phyloP scores from a whole-genome alignment of 139 green algal genomes.

The Chlorella sp. region DNA sequence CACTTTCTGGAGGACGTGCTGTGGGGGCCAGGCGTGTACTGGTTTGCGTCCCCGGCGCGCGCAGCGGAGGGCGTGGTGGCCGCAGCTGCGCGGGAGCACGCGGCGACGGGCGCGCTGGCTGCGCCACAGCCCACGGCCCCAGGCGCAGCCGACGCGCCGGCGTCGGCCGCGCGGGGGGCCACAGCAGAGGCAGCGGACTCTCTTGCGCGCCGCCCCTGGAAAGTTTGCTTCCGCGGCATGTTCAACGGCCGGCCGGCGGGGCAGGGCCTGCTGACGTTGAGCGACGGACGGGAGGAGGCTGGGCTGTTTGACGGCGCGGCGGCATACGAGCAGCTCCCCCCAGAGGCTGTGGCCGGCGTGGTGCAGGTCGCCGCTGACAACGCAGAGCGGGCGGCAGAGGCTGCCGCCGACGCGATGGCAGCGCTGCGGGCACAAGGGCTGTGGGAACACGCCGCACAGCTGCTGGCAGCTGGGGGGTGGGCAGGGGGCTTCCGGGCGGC shows the following conservation, averaged over 20 bases:
- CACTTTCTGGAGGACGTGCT: conserved; percentile 13
- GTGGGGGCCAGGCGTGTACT: conserved; percentile 7
- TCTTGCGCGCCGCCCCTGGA: not conserved
- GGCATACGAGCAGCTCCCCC: not conserved
- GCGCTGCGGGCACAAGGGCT: not conserved
- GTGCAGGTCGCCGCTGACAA: conserved; percentile 6
- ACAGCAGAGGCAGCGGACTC: not conserved
- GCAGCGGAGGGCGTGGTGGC: not conserved
- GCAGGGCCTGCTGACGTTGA: conserved; percentile 7
- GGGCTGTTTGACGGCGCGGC: conserved; percentile 18
- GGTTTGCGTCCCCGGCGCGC: not conserved
- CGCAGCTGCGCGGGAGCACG: not conserved
- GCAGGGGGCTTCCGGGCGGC: too few species aligned
- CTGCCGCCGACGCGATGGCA: not conserved
- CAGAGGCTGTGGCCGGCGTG: conserved; percentile 9
- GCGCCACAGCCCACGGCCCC: not conserved
- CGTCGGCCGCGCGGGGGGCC: not conserved
- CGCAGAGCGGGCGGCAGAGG: not conserved
- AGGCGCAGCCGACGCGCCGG: not conserved
- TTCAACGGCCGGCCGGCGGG: conserved; percentile 13
- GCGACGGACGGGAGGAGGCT: not conserved
- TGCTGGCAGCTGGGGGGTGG: not conserved
- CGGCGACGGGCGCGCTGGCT: not conserved
- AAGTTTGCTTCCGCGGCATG: not conserved
- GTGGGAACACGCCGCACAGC: conserved; percentile 19